Evolutionary conservation across 202 grass and related monocot genomes (phyloP).

Genomic region (Bolboschoenoplectus hybrid): DNA sequence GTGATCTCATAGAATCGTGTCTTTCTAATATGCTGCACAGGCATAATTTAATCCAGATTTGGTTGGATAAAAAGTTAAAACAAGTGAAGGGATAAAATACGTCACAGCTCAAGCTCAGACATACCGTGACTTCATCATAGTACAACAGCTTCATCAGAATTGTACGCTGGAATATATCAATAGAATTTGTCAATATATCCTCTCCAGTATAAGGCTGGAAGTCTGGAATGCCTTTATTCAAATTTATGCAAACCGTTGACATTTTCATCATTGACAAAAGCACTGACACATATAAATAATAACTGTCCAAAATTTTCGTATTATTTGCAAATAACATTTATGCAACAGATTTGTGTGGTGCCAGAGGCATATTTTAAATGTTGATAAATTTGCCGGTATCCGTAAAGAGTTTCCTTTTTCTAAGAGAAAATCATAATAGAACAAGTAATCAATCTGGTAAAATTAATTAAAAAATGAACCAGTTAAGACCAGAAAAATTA

Average conservation of each 20-base stretch:
- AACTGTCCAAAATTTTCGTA: constrained; percentile 32
- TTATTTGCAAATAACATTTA: constrained; percentile 23
- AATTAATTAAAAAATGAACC: background rate
- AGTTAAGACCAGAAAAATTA: background rate
- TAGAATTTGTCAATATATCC: constrained; percentile 30
- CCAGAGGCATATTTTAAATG: constrained; percentile 15
- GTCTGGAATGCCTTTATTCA: background rate
- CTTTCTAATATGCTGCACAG: background rate
- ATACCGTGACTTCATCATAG: constrained; percentile 87
- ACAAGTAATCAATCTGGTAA: background rate
- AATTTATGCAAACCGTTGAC: background rate
- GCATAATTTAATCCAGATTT: constrained; percentile 6
- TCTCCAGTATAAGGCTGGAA: constrained; percentile 19
- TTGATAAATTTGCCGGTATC: background rate
- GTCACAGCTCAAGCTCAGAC: constrained; percentile 34
- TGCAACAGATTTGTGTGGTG: background rate
- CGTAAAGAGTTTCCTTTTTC: background rate
- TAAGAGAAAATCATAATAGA: constrained; percentile 10
- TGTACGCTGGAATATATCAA: constrained; percentile 62
- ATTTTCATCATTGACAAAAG: background rate
- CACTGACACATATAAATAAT: constrained; percentile 35
- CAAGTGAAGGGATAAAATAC: background rate
- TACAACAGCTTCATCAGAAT: constrained; percentile 99
- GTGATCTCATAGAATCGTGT: background rate
- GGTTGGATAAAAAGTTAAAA: background rate